Base-by-base conservation (phyloP, 148 eudicot species). In the Beta vulgaris region DNA sequence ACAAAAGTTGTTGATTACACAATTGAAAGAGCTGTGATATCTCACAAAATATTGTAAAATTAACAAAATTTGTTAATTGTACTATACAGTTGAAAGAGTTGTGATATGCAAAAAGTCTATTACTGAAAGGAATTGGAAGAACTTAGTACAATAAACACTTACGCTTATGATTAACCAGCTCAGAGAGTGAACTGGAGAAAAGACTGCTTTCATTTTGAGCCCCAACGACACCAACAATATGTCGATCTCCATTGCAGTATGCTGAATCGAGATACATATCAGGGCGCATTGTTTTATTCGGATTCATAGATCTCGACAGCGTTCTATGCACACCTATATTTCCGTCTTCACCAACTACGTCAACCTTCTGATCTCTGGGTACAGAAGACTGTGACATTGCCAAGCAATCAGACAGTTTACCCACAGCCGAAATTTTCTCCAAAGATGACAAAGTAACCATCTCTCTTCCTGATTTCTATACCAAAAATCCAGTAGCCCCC, bases 361-460 rank as follows among this genome's bases (percentile, higher is more conserved):
- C 77, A 76, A 72, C 67, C 74, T 78, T 70, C 29, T 61, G 84
- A 21, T 77, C 81, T 71, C 78, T 71, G 4, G 76, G 71, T 21
- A 69, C 71, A 75, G 73, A 76, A 75, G 83, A 62, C 32, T 70
- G 76, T 26, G 80, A 73, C 53, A 73, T 71, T 51, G 78, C 76
- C 70, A 78, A 80, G 75, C 85, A 72, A 78, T 84, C 77, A 37
- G 85, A 80, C 68, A 76, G 48, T 53, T 80, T 79, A 78, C 77
- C 84, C 73, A 73, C 70, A 7, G 79, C 68, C 9, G 83, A 78
- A 79, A 76, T 71, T 72, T 82, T 82, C 68, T 80, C 87, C 86
- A 87, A 71, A n/a, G 84, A 53, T 61, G 90, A 76, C 73, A 82
- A 37, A 34, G 78, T 79, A 71, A 82, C 85, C 87, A 85, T 85